These are phyloP conservation scores for Mollisiaceae sp. DNA, from an alignment of 2,329 filamentous ascomycete species.

Conservation along the genomic window DNA sequence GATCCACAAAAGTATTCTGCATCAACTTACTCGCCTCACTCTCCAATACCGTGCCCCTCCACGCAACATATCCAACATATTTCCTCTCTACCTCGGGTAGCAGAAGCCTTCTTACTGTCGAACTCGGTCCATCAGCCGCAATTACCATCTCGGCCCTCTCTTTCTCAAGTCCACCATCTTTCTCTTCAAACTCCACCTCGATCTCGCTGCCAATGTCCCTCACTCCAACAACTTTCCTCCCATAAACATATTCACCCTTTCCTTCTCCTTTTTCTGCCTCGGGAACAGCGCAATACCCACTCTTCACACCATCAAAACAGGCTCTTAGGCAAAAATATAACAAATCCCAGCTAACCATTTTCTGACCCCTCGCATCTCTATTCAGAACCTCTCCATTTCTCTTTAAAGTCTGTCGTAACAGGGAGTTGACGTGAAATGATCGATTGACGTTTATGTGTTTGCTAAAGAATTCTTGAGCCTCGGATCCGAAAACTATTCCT, in stretches of 20 bases:
- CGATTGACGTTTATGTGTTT: conserved; percentile 16
- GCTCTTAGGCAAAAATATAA: conserved; percentile 30
- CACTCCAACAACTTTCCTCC: conserved; percentile 17
- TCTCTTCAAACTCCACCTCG: conserved; percentile 9
- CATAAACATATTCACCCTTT: conserved; percentile 20
- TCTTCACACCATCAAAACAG: conserved; percentile 30
- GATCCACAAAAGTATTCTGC: conserved; percentile 43
- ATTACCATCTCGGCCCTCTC: conserved; percentile 25
- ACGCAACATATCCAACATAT: conserved; percentile 47
- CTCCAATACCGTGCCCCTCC: conserved; percentile 50
- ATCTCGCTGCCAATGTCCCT: conserved; percentile 11
- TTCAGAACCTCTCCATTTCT: conserved; percentile 14
- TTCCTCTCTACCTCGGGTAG: conserved; percentile 23
- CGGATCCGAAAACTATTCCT: conserved; percentile 24
- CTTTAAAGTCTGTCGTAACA: conserved; percentile 12
- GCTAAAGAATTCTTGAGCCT: conserved; percentile 24
- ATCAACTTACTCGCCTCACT: conserved; percentile 44
- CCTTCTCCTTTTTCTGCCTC: conserved; percentile 24
- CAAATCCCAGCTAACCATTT: conserved; percentile 28
- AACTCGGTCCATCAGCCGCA: conserved; percentile 32
- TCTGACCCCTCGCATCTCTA: conserved; percentile 10
- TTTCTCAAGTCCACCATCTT: not conserved
- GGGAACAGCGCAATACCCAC: conserved; percentile 21
- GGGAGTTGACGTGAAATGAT: not conserved
- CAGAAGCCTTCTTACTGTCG: conserved; percentile 21